These are phyloP conservation scores for Lycium barbarum DNA, from an alignment of 257 asterid species.

Conservation along the genomic window DNA sequence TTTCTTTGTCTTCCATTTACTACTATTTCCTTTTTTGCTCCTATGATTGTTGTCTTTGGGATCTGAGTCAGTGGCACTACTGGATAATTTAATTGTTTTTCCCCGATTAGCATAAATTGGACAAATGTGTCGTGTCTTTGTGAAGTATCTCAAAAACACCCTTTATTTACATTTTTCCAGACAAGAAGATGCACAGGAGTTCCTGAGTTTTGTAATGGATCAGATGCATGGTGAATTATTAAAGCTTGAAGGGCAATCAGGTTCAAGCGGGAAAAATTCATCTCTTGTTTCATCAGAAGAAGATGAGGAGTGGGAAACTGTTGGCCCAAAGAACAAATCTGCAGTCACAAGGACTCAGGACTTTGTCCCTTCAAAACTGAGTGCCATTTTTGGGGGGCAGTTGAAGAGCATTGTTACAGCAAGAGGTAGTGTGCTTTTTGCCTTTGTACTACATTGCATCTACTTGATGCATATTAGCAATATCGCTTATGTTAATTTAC, in stretches of 20 bases:
- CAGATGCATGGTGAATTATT: conserved; percentile 95
- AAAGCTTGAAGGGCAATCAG: conserved; percentile 73
- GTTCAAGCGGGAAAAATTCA: conserved; percentile 57
- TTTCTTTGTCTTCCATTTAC: not conserved
- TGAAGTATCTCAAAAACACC: conserved; percentile 6
- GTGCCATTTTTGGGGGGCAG: conserved; percentile 85
- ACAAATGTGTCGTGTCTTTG: conserved; percentile 19
- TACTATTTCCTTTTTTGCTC: not conserved
- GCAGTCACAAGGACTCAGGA: conserved; percentile 88
- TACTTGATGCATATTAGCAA: not conserved
- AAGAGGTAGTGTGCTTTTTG: conserved; percentile 52
- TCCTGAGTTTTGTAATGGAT: conserved; percentile 78
- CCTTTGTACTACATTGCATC: conserved; percentile 7
- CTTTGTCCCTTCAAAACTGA: conserved; percentile 77
- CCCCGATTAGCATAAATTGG: not conserved
- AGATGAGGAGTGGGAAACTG: conserved; percentile 98
- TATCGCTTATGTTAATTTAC: not conserved
- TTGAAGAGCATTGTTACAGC: conserved; percentile 84
- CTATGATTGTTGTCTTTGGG: not conserved
- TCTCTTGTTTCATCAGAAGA: conserved; percentile 73
- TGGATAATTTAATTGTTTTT: not conserved
- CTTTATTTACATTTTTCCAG: conserved; percentile 44
- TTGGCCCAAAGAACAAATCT: conserved; percentile 96
- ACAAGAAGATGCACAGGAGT: conserved; percentile 99
- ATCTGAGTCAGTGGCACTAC: not conserved